A percentile compares a stretch with the other conserved stretches of the same genome.
phyloP scores from a whole-genome alignment of 192 early-diverging fungal genomes.

The Kickxella alabastrina region DNA sequence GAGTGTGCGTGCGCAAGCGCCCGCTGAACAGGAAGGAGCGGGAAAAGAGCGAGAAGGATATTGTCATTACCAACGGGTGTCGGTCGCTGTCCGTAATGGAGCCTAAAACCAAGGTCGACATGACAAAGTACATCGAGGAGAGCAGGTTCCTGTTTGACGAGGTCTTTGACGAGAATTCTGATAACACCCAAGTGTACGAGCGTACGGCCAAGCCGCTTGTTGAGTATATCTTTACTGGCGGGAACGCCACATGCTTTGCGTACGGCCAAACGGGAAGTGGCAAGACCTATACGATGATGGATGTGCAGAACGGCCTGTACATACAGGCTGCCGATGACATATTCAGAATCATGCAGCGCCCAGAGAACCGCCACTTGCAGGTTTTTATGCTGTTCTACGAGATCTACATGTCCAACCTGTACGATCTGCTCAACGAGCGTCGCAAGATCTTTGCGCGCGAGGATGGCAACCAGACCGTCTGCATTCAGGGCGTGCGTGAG shows the following conservation, averaged over 20 bases:
- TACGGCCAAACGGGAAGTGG: slow-evolving; percentile 95
- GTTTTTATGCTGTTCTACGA: slow-evolving; percentile 93
- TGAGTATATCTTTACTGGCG: slow-evolving; percentile 90
- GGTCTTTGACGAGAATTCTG: slow-evolving; percentile 79
- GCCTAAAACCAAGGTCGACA: slow-evolving; percentile 94
- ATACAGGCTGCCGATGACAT: slow-evolving; percentile 90
- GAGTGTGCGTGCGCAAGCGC: slow-evolving; percentile 95
- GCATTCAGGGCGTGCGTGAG: slow-evolving; percentile 86
- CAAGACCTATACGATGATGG: slow-evolving; percentile 97
- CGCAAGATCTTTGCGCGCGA: slow-evolving; percentile 94
- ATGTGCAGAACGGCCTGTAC: slow-evolving; percentile 82
- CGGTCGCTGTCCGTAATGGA: slow-evolving; percentile 85
- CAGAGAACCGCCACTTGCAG: slow-evolving; percentile 68
- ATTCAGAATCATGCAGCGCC: slow-evolving; percentile 67
- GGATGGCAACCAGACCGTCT: slow-evolving; percentile 92
- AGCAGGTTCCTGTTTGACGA: slow-evolving; percentile 96
- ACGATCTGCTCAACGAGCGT: slow-evolving; percentile 86
- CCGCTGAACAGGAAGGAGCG: slow-evolving; percentile 88
- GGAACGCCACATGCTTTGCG: slow-evolving; percentile 98
- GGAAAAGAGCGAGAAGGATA: slow-evolving; percentile 78
- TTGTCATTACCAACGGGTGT: slow-evolving; percentile 61
- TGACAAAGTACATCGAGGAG: slow-evolving; percentile 93
- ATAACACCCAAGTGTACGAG: slow-evolving; percentile 84
- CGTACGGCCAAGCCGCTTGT: slow-evolving; percentile 92
- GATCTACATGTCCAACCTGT: slow-evolving; percentile 95